Percentiles rank a stretch among this genome's conserved stretches.
These are phyloP conservation scores for Nicotiana tabacum DNA, from an alignment of 257 asterid species.

Conservation along the genomic window DNA sequence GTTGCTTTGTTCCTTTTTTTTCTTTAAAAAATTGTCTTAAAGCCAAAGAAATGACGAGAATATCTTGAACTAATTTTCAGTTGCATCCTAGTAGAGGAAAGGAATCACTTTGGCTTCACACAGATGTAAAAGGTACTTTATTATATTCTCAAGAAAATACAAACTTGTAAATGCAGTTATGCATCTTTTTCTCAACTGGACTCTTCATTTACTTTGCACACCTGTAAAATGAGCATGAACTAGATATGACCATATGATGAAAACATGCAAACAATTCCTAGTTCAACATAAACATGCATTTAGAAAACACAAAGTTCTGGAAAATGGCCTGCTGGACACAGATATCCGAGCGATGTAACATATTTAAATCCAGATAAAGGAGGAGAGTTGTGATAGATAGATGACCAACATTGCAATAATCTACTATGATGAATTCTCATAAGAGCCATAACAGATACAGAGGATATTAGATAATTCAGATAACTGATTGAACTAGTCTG, in stretches of 20 bases:
- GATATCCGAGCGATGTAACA: neutral
- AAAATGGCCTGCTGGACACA: neutral
- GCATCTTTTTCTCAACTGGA: neutral
- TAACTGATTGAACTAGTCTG: neutral
- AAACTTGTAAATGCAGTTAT: neutral
- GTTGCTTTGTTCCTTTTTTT: constrained; percentile 8
- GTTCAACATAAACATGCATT: neutral
- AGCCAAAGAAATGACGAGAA: constrained; percentile 30
- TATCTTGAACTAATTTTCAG: constrained; percentile 19
- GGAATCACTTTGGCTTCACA: constrained; percentile 30
- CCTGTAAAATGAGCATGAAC: too few relatives aligned
- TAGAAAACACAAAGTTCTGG: neutral
- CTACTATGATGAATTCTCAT: neutral
- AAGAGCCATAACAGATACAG: neutral
- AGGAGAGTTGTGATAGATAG: neutral
- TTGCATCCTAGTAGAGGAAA: constrained; percentile 39
- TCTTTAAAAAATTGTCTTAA: constrained; percentile 18
- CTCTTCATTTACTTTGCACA: neutral
- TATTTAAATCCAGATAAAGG: neutral
- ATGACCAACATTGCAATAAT: neutral
- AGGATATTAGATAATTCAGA: neutral
- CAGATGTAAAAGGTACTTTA: neutral
- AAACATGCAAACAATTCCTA: neutral
- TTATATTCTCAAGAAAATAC: neutral
- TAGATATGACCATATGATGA: neutral